phyloP scores from a whole-genome alignment of 345 rosid genomes.

The Aquilaria malaccensis region DNA sequence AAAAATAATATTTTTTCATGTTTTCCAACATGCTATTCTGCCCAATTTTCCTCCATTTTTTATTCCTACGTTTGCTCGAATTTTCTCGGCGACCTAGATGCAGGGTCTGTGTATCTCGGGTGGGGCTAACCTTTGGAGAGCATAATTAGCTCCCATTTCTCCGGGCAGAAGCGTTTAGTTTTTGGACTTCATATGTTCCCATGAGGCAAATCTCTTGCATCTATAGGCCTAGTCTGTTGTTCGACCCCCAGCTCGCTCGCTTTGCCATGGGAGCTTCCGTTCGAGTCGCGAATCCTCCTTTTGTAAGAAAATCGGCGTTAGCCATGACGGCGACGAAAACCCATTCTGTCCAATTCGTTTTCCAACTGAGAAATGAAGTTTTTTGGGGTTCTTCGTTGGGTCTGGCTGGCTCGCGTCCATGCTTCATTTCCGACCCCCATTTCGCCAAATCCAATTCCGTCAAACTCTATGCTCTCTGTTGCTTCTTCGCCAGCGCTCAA shows the following conservation, averaged over 20 bases:
- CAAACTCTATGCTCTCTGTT: constrained; percentile 20
- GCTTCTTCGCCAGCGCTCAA: constrained; percentile 18
- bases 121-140: too few relatives aligned
- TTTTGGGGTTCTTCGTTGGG: constrained; percentile 10
- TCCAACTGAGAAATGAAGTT: constrained; percentile 12
- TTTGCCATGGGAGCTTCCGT: constrained; percentile 49
- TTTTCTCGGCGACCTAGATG: too few relatives aligned
- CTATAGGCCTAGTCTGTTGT: background rate
- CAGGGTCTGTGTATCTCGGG: too few relatives aligned
- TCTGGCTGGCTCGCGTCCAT: constrained; percentile 19
- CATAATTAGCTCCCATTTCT: too few relatives aligned
- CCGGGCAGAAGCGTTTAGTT: too few relatives aligned
- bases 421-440: constrained; percentile 13
- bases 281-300: constrained; percentile 22
- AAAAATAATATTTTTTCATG: too few relatives aligned
- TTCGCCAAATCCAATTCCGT: constrained; percentile 9
- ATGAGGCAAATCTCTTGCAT: too few relatives aligned
- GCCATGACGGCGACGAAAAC: background rate
- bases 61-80: too few relatives aligned
- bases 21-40: too few relatives aligned
- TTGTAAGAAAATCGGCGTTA: constrained; percentile 11
- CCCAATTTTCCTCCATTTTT: too few relatives aligned
- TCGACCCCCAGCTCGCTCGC: background rate
- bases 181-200: too few relatives aligned
- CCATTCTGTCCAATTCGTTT: constrained; percentile 11